Conservation (phyloP, 2,329 filamentous ascomycete species). For the Trematosphaeria pertusa region DNA sequence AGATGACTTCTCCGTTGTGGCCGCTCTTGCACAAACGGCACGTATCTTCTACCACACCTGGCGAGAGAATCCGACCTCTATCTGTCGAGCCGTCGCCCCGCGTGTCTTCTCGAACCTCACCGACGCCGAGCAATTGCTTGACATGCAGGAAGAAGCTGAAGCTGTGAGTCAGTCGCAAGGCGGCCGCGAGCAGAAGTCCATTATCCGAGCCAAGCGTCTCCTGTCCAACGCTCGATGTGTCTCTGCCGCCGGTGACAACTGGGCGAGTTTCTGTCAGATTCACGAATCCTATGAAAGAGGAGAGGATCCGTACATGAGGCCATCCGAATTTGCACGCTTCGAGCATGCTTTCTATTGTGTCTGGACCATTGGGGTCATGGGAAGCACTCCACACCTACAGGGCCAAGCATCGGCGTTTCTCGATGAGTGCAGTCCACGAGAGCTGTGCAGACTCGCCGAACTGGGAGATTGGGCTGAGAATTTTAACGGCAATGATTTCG, state of each 20-base stretch:
- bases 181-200: slow-evolving; percentile 8
- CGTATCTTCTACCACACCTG: slow-evolving; percentile 22
- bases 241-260: slow-evolving; percentile 14
- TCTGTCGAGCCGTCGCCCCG: slow-evolving; percentile 18
- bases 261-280: slow-evolving; percentile 11
- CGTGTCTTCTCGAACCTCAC: slow-evolving; percentile 15
- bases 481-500: slow-evolving; percentile 8
- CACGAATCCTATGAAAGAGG: slow-evolving; percentile 13
- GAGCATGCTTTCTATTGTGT: slow-evolving; percentile 18
- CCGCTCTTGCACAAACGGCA: slow-evolving; percentile 24
- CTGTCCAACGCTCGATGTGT: slow-evolving; percentile 17
- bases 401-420: slow-evolving; percentile 11
- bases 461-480: slow-evolving; percentile 1
- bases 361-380: slow-evolving; percentile 11
- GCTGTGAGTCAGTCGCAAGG: slow-evolving; percentile 11
- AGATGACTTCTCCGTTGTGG: slow-evolving; percentile 20
- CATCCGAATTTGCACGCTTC: slow-evolving; percentile 18
- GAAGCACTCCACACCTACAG: slow-evolving; percentile 6
- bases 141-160: slow-evolving; percentile 18
- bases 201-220: slow-evolving; percentile 16
- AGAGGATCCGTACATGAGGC: slow-evolving; percentile 9
- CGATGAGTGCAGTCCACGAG: slow-evolving; percentile 12
- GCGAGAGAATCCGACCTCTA: slow-evolving; percentile 17
- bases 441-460: slow-evolving; percentile 8
- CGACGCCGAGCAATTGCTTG: slow-evolving; percentile 14